Evolutionary conservation across 2,329 filamentous ascomycete genomes (phyloP).

Genomic region (Berkeleyomyces basicola): DNA sequence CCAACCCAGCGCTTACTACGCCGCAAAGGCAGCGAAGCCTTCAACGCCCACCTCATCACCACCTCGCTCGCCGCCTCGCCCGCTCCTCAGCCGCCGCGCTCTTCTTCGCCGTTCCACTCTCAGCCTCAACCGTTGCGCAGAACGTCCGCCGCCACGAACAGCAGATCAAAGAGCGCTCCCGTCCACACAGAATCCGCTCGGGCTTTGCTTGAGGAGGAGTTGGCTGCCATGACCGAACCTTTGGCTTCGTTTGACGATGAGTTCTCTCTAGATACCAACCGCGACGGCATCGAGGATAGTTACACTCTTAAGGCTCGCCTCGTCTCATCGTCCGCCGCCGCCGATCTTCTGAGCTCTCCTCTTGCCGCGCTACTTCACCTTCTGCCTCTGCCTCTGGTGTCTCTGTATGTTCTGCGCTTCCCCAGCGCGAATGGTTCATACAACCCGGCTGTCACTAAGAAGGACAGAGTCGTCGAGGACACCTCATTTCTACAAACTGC

Average conservation of each 20-base stretch:
- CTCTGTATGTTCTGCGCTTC: conserved; percentile 5
- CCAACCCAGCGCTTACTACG: conserved; percentile 13
- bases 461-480: conserved; percentile 2
- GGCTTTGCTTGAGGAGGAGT: not conserved
- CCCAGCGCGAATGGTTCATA: not conserved
- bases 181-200: not conserved
- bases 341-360: not conserved
- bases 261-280: not conserved
- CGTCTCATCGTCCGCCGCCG: not conserved
- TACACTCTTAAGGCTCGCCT: not conserved
- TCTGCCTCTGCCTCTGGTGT: conserved; percentile 7
- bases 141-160: not conserved
- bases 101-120: not conserved
- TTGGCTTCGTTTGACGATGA: conserved; percentile 5
- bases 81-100: conserved; percentile 5
- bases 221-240: conserved; percentile 1
- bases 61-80: conserved; percentile 7
- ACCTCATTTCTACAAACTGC: conserved; percentile 9
- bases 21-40: conserved; percentile 12
- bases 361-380: conserved; percentile 1
- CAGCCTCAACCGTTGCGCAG: not conserved
- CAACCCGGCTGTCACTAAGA: not conserved
- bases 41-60: conserved; percentile 13
- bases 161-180: not conserved
- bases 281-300: not conserved